These are phyloP conservation scores for Cyclotella sp. DNA, from an alignment of 108 stramenopile genomes.

Conservation along the genomic window DNA sequence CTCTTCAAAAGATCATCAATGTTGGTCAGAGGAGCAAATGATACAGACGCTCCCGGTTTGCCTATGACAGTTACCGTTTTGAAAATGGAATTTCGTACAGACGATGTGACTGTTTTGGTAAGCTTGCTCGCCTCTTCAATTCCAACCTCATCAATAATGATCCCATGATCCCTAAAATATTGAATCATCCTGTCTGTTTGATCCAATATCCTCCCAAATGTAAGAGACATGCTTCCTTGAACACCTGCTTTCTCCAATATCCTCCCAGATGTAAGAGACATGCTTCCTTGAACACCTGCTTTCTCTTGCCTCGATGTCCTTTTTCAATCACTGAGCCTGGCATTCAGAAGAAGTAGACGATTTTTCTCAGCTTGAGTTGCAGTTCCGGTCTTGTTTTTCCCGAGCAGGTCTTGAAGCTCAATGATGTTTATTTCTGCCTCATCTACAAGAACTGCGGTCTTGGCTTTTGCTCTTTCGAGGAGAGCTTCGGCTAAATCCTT, in stretches of 20 bases:
- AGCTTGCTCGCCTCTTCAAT: constrained; percentile 45
- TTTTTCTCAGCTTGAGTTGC: constrained; percentile 38
- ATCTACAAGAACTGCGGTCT: constrained; percentile 24
- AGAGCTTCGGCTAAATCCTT: constrained; percentile 13
- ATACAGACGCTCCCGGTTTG: constrained; percentile 24
- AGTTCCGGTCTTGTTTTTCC: constrained; percentile 32
- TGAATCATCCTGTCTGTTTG: constrained; percentile 44
- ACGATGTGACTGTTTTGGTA: constrained; percentile 38
- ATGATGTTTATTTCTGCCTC: constrained; percentile 27
- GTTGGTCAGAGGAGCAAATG: constrained; percentile 31
- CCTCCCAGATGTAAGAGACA: constrained; percentile 36
- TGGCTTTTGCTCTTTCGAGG: constrained; percentile 21
- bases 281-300: constrained; percentile 22
- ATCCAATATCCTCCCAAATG: constrained; percentile 35
- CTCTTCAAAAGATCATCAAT: constrained; percentile 25
- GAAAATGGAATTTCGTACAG: constrained; percentile 45
- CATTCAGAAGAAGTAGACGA: constrained; percentile 25
- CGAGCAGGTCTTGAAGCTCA: constrained; percentile 32
- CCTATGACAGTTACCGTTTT: constrained; percentile 38
- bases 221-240: constrained; percentile 35
- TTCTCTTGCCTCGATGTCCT: constrained; percentile 15
- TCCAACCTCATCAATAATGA: constrained; percentile 27
- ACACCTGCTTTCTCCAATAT: constrained; percentile 21
- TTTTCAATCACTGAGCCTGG: constrained; percentile 39
- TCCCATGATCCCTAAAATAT: constrained; percentile 19